phyloP scores from a whole-genome alignment of 257 asterid species.

The Verbena officinalis region DNA sequence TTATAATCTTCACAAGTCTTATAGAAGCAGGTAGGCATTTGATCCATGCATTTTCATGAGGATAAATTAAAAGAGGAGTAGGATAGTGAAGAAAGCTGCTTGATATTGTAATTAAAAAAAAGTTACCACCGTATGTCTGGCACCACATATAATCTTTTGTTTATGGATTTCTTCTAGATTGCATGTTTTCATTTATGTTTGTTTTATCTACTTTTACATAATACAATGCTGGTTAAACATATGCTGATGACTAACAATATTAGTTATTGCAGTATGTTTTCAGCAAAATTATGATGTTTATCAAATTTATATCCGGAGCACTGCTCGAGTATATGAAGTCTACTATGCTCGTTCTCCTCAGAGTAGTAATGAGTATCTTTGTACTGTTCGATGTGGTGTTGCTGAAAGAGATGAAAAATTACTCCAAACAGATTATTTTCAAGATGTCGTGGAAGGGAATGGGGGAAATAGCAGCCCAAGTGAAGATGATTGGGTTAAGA shows the following conservation, averaged over 20 bases:
- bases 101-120: neutral
- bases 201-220: constrained; percentile 4
- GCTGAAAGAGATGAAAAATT: constrained; percentile 70
- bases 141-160: neutral
- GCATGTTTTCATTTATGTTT: neutral
- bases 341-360: constrained; percentile 55
- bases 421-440: constrained; percentile 49
- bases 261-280: constrained; percentile 61
- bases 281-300: constrained; percentile 55
- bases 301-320: constrained; percentile 89
- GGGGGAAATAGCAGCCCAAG: constrained; percentile 45
- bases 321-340: constrained; percentile 87
- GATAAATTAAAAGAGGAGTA: neutral
- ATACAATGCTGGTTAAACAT: neutral
- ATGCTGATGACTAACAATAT: constrained; percentile 25
- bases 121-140: neutral
- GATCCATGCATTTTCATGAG: neutral
- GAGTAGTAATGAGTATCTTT: constrained; percentile 66
- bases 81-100: constrained; percentile 4
- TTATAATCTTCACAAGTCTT: neutral
- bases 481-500: constrained; percentile 91
- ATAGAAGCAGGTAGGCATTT: neutral
- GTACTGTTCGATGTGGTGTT: constrained; percentile 78
- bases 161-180: neutral
- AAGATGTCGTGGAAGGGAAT: constrained; percentile 40